These are phyloP conservation scores for Naganishia onofrii DNA, from an alignment of 768 basidiomycete genomes.

Conservation along the genomic window DNA sequence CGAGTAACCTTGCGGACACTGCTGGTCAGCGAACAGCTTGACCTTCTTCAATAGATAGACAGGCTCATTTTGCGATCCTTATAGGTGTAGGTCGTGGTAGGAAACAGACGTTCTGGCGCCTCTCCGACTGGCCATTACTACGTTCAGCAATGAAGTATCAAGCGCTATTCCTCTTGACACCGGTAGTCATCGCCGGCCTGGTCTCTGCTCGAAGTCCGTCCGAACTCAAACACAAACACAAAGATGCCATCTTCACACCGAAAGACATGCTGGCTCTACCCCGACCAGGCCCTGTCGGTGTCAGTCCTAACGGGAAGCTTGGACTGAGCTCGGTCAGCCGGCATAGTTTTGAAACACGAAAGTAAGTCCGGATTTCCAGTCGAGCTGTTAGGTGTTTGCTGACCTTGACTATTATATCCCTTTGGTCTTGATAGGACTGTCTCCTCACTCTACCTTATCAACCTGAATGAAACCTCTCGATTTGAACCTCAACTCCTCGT, in stretches of 20 bases:
- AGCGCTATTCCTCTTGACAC: background rate
- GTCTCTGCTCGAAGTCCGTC: conserved; percentile 1
- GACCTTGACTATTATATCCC: background rate
- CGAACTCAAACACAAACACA: conserved; percentile 11
- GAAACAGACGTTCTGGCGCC: background rate
- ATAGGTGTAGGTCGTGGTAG: background rate
- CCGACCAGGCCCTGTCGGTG: conserved; percentile 18
- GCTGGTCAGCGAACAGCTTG: background rate
- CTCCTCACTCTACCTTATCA: conserved; percentile 39
- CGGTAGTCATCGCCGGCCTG: background rate
- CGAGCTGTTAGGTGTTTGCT: background rate
- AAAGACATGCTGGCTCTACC: conserved; percentile 44
- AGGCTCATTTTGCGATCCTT: background rate
- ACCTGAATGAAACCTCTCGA: conserved; percentile 26
- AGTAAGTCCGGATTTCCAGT: background rate
- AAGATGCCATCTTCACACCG: conserved; percentile 34
- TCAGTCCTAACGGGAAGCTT: conserved; percentile 21
- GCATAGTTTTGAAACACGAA: conserved; percentile 27
- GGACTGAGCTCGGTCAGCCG: conserved; percentile 22
- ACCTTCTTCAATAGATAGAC: background rate
- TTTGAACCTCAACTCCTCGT: conserved; percentile 11
- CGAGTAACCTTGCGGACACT: background rate
- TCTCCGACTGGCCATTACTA: background rate
- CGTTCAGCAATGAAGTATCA: background rate
- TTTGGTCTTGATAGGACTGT: conserved; percentile 30